Conservation (phyloP, 2,329 filamentous ascomycete species). For the Alternaria angustiovoidea region DNA sequence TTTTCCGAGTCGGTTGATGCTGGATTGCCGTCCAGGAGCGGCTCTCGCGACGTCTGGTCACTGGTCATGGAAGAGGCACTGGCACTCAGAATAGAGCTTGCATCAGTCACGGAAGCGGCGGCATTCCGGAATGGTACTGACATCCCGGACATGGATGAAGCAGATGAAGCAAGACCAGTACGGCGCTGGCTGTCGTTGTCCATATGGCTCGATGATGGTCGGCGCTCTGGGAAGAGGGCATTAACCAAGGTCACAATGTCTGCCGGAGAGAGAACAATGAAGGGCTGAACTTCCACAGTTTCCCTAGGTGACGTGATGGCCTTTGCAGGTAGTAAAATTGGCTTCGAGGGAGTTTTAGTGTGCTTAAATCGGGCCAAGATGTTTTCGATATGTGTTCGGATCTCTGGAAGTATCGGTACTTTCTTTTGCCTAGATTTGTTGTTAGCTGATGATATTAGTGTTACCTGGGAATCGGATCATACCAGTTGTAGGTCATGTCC, state of each 20-base stretch:
- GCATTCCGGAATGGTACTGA: slow-evolving; percentile 61
- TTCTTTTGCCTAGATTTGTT: slow-evolving; percentile 61
- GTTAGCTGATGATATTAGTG: slow-evolving; percentile 32
- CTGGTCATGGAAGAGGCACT: slow-evolving; percentile 77
- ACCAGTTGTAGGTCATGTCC: slow-evolving; percentile 76
- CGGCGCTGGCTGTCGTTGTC: slow-evolving; percentile 56
- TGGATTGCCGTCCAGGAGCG: slow-evolving; percentile 60
- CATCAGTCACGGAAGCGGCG: slow-evolving; percentile 64
- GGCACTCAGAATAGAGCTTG: slow-evolving; percentile 74
- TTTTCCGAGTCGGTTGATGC: slow-evolving; percentile 35
- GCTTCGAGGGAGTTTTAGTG: slow-evolving; percentile 54
- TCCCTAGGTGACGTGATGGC: slow-evolving; percentile 77
- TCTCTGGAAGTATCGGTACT: slow-evolving; percentile 68
- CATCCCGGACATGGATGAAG: slow-evolving; percentile 59
- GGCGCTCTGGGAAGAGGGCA: slow-evolving; percentile 79
- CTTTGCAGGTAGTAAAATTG: slow-evolving; percentile 73
- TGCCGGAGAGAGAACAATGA: slow-evolving; percentile 78
- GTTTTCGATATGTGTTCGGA: slow-evolving; percentile 74
- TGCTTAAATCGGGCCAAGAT: slow-evolving; percentile 70
- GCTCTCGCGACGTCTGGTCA: slow-evolving; percentile 73
- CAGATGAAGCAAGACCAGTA: slow-evolving; percentile 56
- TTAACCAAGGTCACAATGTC: slow-evolving; percentile 84
- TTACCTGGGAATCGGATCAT: slow-evolving; percentile 48
- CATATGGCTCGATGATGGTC: slow-evolving; percentile 66
- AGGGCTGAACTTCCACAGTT: slow-evolving; percentile 80